These are phyloP conservation scores for Stropharia rugosoannulata DNA, from an alignment of 768 basidiomycete genomes.

Conservation along the genomic window DNA sequence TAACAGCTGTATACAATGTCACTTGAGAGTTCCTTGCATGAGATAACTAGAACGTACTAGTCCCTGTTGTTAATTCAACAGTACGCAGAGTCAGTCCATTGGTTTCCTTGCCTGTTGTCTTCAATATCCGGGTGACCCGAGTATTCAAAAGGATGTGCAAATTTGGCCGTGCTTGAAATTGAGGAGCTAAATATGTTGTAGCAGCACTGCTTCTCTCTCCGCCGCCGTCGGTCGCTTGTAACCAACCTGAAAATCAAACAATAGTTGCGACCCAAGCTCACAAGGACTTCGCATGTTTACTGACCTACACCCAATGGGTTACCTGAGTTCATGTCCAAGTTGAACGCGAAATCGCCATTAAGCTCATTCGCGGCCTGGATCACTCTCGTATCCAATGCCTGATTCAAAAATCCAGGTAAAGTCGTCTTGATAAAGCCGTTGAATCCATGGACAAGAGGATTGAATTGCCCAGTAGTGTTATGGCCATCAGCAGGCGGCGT, in stretches of 20 bases:
- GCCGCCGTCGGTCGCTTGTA: slow-evolving; percentile 11
- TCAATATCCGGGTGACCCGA: slow-evolving; percentile 14
- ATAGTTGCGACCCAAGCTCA: not conserved
- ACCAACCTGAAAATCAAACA: slow-evolving; percentile 9
- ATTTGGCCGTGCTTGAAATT: slow-evolving; percentile 14
- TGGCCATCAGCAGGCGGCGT: slow-evolving; percentile 15
- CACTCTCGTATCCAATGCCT: slow-evolving; percentile 15
- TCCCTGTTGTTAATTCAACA: slow-evolving; percentile 11
- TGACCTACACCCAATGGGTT: slow-evolving; percentile 16
- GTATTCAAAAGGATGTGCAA: slow-evolving; percentile 16
- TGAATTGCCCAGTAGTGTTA: slow-evolving; percentile 16
- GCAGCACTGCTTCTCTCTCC: slow-evolving; percentile 17
- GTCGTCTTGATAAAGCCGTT: slow-evolving; percentile 15
- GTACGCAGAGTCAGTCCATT: slow-evolving; percentile 1
- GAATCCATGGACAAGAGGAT: slow-evolving; percentile 18
- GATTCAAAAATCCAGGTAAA: slow-evolving; percentile 14
- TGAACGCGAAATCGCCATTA: slow-evolving; percentile 32
- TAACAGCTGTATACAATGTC: not conserved
- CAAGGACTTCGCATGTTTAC: not conserved
- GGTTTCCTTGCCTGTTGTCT: not conserved
- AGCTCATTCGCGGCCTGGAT: slow-evolving; percentile 23
- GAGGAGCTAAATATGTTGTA: slow-evolving; percentile 13
- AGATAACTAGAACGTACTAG: not conserved
- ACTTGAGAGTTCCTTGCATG: not conserved
- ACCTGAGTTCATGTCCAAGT: slow-evolving; percentile 19